Evolutionary conservation across 192 early-diverging fungal genomes (phyloP), one percentile per base, ranked within the genome.

Genomic region (Coemansia sp.): DNA sequence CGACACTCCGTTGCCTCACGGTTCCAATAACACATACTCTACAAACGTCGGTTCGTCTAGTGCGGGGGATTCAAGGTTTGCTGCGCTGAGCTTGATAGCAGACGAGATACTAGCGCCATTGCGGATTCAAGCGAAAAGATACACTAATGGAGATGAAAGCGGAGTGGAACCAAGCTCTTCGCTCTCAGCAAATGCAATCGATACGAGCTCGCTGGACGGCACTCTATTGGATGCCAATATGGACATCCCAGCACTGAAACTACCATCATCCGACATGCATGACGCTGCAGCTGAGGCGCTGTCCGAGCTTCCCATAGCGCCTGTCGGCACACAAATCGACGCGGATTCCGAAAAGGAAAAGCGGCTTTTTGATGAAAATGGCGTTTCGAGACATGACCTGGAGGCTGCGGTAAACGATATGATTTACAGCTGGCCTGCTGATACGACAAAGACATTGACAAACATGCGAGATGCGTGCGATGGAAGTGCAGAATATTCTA

Each of bases 61-160:
- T 14, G 23, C 4, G 1, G 9, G 39, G 23, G 22, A 24, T 9
- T 10, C 40, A 11, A 63, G 41, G 27, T 18, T 64, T 23, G 46
- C 57, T 14, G 27, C 57, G 14, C 57, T 64, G 40, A 67, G 44
- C 59, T 40, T 8, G 2, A 61, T 57, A 42, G 71, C 71, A 21
- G 19, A 38, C 4, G 55, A 59, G 44, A 44, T 73, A 8, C 56
- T 73, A n/a, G 37, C 61, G 22, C 59, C 48, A 8, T 45, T 38
- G 14, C 41, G 41, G 17, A 43, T 43, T 43, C 3, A 43, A 9
- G 41, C 17, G 41, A 43, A 30, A 30, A 30, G 27, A 30, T 30
- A 30, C 27, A 30, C 27, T 7, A 30, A 30, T 30, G 27, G 27
- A 30, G 27, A 30, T 7, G 27, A 30, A 7, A 30, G 27, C 27